Evolutionary conservation across 352 stramenopile species (phyloP).

Genomic region (Globisporangium solare): DNA sequence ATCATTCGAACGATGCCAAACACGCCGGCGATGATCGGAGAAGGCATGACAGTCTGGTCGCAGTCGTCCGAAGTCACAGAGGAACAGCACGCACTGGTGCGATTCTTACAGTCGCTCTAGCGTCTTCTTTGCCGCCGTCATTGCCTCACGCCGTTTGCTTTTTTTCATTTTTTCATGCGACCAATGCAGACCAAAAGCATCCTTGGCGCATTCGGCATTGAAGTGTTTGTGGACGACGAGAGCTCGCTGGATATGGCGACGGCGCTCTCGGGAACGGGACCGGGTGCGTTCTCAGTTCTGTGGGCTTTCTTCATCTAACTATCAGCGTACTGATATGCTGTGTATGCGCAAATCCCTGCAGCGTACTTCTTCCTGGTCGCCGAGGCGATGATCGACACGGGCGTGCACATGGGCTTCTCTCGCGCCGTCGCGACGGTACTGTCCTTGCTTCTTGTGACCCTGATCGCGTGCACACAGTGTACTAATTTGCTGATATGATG

Average conservation of each 20-base stretch:
- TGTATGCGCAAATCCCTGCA: conserved; percentile 9
- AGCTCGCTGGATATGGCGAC: conserved; percentile 94
- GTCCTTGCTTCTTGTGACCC: no score
- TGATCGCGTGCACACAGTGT: background rate
- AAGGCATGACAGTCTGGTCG: conserved; percentile 95
- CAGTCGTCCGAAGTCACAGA: conserved; percentile 71
- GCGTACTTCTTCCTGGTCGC: conserved; percentile 96
- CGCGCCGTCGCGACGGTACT: conserved; percentile 86
- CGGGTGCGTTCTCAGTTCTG: conserved; percentile 30
- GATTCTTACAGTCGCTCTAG: background rate
- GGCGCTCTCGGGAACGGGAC: conserved; percentile 89
- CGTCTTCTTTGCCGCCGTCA: no score
- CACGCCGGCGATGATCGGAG: conserved; percentile 92
- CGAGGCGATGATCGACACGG: conserved; percentile 94
- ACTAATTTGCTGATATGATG: background rate
- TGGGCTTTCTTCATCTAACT: background rate
- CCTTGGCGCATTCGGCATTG: conserved; percentile 88
- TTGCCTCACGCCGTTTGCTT: no score
- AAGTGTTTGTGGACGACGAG: conserved; percentile 94
- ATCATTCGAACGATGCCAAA: conserved; percentile 96
- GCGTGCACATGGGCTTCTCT: conserved; percentile 95
- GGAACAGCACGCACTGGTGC: conserved; percentile 59
- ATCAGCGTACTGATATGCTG: no score
- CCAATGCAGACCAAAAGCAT: conserved; percentile 71
- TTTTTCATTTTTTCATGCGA: background rate